Evolutionary conservation across 1,284 basidiomycete genomes (phyloP), one percentile per base, ranked within the genome.

Genomic region (Leccinum holopus): DNA sequence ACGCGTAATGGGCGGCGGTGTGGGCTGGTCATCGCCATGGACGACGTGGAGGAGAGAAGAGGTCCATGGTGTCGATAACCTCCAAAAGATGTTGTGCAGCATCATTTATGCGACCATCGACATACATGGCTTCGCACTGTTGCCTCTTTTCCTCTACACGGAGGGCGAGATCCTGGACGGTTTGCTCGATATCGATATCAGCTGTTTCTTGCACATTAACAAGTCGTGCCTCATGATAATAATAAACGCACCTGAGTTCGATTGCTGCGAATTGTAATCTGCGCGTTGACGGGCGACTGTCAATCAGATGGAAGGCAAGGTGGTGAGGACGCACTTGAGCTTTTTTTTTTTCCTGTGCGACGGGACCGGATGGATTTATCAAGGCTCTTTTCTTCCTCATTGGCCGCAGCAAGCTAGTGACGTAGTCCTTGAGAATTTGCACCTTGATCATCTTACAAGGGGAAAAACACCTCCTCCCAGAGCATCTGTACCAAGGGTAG

Each of bases 1-100:
- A 81, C 77, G 80, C 84, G 82, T 73, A 85, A 82, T 72, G 86
- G 80, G 69, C 80, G 78, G 63, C 77, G 75, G 65, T 70, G 71
- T 61, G 74, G 74, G 60, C 68, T 68, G 65, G 76, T 72, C 79
- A 82, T 83, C 70, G 59, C 64, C 54, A 61, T 58, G 61, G 59
- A 65, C 63, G 70, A 70, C 64, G 60, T 10, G 16, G 67, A 64
- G 59, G 9, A n/a, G 53, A 41, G 52, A 18, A 44, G 63, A 33
- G 59, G 47, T 28, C 28, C 28, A 7, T 37, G 35, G 12, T 37
- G 35, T 37, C 35, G 14, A 37, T 37, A 37, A 37, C 14, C 14
- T 37, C 35, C 35, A 37, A 1, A 14, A 37, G 35, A 37, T 37
- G 14, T 0, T 37, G 35, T 37, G 3, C 35, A 14, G 35, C 12